Conservation (phyloP, 2,329 filamentous ascomycete genomes). For the Scopulariopsis brevicaulis region DNA sequence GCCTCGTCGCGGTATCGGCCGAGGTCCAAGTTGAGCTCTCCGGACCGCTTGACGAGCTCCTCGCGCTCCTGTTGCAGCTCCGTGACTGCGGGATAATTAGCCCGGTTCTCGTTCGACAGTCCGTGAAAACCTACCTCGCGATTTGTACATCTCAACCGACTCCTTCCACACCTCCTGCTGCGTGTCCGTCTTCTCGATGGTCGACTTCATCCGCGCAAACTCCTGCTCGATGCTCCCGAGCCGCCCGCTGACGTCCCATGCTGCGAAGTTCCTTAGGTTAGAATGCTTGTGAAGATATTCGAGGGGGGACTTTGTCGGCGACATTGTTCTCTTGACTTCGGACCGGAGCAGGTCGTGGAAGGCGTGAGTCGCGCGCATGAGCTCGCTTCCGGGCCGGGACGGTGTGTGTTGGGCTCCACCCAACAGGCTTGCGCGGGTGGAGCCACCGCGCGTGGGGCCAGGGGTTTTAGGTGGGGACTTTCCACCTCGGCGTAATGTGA, state of each 20-base stretch:
- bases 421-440: neutral
- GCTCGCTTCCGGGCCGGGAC: neutral
- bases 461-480: slow-evolving; percentile 7
- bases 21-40: slow-evolving; percentile 43
- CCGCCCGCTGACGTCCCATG: slow-evolving; percentile 68
- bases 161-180: slow-evolving; percentile 64
- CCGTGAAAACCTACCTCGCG: slow-evolving; percentile 45
- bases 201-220: slow-evolving; percentile 59
- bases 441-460: neutral
- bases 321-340: slow-evolving; percentile 6
- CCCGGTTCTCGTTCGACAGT: neutral
- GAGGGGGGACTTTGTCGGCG: slow-evolving; percentile 7
- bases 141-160: slow-evolving; percentile 61
- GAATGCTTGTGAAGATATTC: slow-evolving; percentile 57
- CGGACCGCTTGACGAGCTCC: slow-evolving; percentile 38
- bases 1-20: slow-evolving; percentile 35
- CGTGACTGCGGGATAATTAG: slow-evolving; percentile 22
- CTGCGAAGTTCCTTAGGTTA: slow-evolving; percentile 53
- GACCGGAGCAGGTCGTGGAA: slow-evolving; percentile 10
- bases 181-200: slow-evolving; percentile 57
- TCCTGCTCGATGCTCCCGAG: slow-evolving; percentile 68
- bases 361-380: neutral
- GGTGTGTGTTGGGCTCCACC: neutral
- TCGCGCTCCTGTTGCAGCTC: slow-evolving; percentile 36
- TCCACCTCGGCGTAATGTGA: slow-evolving; percentile 15